Percentiles rank a stretch among this genome's conserved stretches.
These are phyloP conservation scores for Alternaria alternata DNA, from an alignment of 2,329 filamentous ascomycete species.

Conservation along the genomic window DNA sequence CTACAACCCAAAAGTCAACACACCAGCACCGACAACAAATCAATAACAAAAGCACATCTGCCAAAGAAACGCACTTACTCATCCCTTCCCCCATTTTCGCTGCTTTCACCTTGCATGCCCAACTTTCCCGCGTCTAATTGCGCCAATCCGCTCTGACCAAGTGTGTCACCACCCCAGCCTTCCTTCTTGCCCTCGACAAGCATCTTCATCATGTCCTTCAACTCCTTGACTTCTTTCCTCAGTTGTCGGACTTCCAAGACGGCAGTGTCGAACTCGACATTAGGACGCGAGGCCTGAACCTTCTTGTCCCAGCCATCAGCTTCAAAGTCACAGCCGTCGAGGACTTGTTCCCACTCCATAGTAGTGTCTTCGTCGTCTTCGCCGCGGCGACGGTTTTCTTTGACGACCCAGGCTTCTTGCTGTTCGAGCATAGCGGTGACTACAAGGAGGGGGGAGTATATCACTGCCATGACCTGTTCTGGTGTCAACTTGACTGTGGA, in stretches of 20 bases:
- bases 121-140: slow-evolving; percentile 25
- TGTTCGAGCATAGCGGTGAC: slow-evolving; percentile 72
- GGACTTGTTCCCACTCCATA: slow-evolving; percentile 93
- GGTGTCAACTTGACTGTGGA: background rate
- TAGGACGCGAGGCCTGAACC: slow-evolving; percentile 77
- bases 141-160: slow-evolving; percentile 39
- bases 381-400: slow-evolving; percentile 76
- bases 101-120: slow-evolving; percentile 32
- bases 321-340: slow-evolving; percentile 77
- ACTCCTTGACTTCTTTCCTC: slow-evolving; percentile 54
- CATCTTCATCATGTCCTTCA: slow-evolving; percentile 52
- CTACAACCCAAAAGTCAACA: slow-evolving; percentile 15
- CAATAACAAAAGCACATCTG: background rate
- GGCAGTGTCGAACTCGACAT: slow-evolving; percentile 80
- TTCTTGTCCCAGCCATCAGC: slow-evolving; percentile 84
- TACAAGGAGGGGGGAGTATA: slow-evolving; percentile 86
- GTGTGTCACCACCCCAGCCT: slow-evolving; percentile 42
- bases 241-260: slow-evolving; percentile 68
- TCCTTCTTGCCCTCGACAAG: slow-evolving; percentile 27
- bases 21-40: slow-evolving; percentile 2
- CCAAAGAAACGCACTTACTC: slow-evolving; percentile 24
- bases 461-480: slow-evolving; percentile 73
- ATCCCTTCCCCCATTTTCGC: slow-evolving; percentile 32
- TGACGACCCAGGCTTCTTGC: slow-evolving; percentile 64
- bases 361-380: slow-evolving; percentile 88